A percentile compares a stretch with the other conserved stretches of the same genome.
These are phyloP conservation scores for Saposhnikovia divaricata DNA, from an alignment of 129 eudicot genomes.

Conservation along the genomic window DNA sequence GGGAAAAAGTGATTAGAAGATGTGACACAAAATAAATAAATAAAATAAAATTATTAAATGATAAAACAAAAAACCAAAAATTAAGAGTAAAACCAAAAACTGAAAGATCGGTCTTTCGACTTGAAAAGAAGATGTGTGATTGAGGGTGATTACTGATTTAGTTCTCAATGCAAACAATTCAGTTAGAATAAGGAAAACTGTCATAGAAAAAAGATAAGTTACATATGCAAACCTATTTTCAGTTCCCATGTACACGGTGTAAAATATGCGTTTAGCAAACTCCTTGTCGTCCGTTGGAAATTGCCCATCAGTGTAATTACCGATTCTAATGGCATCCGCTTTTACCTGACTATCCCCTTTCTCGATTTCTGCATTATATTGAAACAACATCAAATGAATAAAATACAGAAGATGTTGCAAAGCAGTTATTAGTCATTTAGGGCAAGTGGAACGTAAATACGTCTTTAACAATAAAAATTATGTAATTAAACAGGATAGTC, in stretches of 20 bases:
- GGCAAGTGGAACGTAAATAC: neutral
- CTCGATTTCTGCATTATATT: slow-evolving; percentile 44
- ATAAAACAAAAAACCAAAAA: too few relatives aligned
- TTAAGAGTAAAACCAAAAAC: too few relatives aligned
- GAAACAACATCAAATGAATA: neutral
- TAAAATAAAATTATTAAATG: neutral
- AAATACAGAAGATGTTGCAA: neutral
- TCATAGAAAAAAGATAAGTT: neutral
- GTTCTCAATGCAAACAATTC: neutral
- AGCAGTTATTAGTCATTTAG: neutral
- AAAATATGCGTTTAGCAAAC: slow-evolving; percentile 83
- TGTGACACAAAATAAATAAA: neutral
- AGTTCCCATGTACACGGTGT: slow-evolving; percentile 92
- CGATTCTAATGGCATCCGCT: slow-evolving; percentile 82
- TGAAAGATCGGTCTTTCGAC: neutral
- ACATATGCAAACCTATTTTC: slow-evolving; percentile 62
- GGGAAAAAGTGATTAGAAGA: neutral
- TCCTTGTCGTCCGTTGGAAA: slow-evolving; percentile 87
- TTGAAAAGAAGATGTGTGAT: neutral
- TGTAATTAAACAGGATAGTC: neutral
- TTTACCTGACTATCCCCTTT: slow-evolving; percentile 84
- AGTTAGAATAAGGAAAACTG: neutral
- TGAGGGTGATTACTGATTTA: neutral
- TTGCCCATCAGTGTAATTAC: slow-evolving; percentile 68
- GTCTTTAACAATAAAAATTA: neutral